phyloP scores from a whole-genome alignment of 2,329 filamentous ascomycete genomes.

The Fusarium robinianum region DNA sequence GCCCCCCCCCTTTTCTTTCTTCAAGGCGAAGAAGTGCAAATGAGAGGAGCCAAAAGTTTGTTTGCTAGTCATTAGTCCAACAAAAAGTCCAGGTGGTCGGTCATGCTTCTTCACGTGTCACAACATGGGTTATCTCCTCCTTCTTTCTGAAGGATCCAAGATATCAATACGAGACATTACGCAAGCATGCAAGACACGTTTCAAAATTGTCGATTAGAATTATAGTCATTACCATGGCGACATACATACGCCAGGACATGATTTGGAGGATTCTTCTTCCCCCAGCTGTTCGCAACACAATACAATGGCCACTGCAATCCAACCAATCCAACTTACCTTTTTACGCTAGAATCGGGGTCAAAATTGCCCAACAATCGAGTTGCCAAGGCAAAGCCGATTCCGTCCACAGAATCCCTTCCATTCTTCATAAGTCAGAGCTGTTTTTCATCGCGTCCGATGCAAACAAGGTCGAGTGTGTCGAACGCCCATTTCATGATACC shows the following conservation, averaged over 20 bases:
- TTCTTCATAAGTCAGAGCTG: conserved; percentile 81
- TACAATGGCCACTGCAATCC: conserved; percentile 7
- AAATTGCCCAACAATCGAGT: no score
- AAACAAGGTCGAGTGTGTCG: conserved; percentile 99
- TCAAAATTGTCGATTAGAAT: no score
- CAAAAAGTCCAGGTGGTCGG: no score
- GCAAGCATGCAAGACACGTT: not conserved
- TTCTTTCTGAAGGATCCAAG: not conserved
- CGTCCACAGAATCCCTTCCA: conserved; percentile 36
- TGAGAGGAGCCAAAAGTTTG: no score
- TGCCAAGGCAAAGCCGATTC: conserved; percentile 1
- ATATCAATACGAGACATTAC: conserved; percentile 1
- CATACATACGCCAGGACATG: not conserved
- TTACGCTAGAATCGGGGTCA: no score
- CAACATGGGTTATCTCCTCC: conserved; percentile 24
- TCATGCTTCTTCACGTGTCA: conserved; percentile 23
- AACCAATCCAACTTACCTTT: conserved; percentile 8
- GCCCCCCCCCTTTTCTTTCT: no score
- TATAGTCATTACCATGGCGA: not conserved
- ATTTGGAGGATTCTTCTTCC: no score
- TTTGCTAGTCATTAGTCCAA: no score
- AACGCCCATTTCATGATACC: conserved; percentile 96
- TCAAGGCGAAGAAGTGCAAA: no score
- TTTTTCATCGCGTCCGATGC: conserved; percentile 92
- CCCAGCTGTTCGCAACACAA: no score